A percentile compares a stretch with the other conserved stretches of the same genome.
These are phyloP conservation scores for Dioscorea alata DNA, from an alignment of 106 monocot species.

Conservation along the genomic window DNA sequence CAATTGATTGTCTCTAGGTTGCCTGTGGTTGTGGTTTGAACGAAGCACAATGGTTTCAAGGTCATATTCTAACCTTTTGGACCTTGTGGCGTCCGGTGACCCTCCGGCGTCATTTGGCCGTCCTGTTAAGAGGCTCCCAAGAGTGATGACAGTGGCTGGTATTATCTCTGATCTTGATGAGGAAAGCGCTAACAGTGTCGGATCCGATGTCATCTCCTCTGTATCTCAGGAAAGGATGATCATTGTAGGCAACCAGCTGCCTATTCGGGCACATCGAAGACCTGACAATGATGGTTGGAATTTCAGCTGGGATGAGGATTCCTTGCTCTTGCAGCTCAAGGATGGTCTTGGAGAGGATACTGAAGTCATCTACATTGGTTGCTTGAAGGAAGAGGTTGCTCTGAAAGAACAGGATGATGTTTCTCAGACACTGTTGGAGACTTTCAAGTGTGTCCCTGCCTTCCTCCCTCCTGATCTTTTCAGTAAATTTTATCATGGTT, in stretches of 20 bases:
- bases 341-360: slow-evolving; percentile 44
- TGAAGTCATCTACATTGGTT: slow-evolving; percentile 43
- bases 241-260: slow-evolving; percentile 46
- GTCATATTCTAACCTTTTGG: slow-evolving; percentile 46
- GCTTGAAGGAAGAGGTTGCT: slow-evolving; percentile 39
- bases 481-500: slow-evolving; percentile 48
- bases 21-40: too few relatives aligned
- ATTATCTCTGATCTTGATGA: slow-evolving; percentile 47
- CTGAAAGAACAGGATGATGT: slow-evolving; percentile 44
- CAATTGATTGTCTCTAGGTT: too few relatives aligned
- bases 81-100: slow-evolving; percentile 30
- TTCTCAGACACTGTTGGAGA: slow-evolving; percentile 34
- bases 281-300: slow-evolving; percentile 29
- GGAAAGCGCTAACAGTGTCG: slow-evolving; percentile 14
- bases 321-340: slow-evolving; percentile 44
- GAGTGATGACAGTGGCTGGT: slow-evolving; percentile 50
- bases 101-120: slow-evolving; percentile 10
- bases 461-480: slow-evolving; percentile 41
- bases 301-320: slow-evolving; percentile 57
- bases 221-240: slow-evolving; percentile 34
- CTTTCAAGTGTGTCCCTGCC: slow-evolving; percentile 41
- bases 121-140: slow-evolving; percentile 27
- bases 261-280: slow-evolving; percentile 28
- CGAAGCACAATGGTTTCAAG: slow-evolving; percentile 31
- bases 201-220: slow-evolving; percentile 23